Percentiles rank a stretch among this genome's conserved stretches.
Evolutionary conservation across 2,329 filamentous ascomycete genomes (phyloP).

Genomic region (Zymoseptoria ardabiliae): DNA sequence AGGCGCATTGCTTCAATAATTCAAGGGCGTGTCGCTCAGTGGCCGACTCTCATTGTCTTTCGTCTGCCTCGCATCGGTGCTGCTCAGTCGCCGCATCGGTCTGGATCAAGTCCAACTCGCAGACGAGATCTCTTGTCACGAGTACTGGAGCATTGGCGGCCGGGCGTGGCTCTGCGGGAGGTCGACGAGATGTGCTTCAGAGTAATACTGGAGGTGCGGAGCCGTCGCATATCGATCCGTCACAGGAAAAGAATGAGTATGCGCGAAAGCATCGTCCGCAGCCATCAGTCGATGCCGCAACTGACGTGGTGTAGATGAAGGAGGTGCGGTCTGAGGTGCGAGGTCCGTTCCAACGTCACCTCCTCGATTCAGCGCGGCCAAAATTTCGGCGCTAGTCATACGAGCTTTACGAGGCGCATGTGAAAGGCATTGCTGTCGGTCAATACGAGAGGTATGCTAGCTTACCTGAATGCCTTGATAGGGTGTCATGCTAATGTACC

Average conservation of each 20-base stretch:
- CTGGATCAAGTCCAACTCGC: too few relatives aligned
- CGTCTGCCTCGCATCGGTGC: too few relatives aligned
- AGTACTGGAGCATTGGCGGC: too few relatives aligned
- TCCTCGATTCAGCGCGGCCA: background rate
- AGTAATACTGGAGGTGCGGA: background rate
- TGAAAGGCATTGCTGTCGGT: background rate
- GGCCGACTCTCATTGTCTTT: too few relatives aligned
- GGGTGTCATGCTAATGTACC: background rate
- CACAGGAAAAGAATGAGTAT: background rate
- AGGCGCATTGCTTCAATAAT: too few relatives aligned
- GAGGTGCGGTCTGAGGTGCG: background rate
- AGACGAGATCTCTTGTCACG: too few relatives aligned
- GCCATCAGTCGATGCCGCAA: background rate
- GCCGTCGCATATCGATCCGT: too few relatives aligned
- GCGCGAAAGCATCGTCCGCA: too few relatives aligned
- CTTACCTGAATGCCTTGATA: background rate
- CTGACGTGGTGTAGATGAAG: background rate
- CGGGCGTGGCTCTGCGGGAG: too few relatives aligned
- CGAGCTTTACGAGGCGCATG: background rate
- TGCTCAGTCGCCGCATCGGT: too few relatives aligned
- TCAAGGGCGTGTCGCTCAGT: too few relatives aligned
- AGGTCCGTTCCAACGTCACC: background rate
- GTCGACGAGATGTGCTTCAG: too few relatives aligned
- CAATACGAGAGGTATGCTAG: background rate
- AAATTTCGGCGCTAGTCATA: background rate